Evolutionary conservation across 805 yeast genomes (phyloP).

Genomic region (Candida germanica): DNA sequence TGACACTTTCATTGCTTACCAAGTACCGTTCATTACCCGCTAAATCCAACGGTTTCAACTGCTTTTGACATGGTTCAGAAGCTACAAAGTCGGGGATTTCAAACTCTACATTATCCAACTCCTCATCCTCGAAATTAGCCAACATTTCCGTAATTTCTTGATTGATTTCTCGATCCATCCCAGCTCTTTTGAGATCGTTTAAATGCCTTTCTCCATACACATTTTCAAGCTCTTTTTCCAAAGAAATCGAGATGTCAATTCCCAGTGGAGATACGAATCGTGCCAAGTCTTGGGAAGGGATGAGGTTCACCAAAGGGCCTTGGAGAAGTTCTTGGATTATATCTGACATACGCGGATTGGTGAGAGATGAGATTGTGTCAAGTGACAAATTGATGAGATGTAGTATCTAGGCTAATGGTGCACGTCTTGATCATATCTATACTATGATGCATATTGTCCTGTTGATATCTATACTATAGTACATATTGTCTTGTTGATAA

Average conservation of each 20-base stretch:
- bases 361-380: too few relatives aligned
- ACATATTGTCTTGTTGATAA: too few relatives aligned
- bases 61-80: background rate
- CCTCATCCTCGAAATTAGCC: conserved; percentile 5
- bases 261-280: conserved; percentile 1
- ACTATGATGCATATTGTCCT: too few relatives aligned
- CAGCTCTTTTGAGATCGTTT: background rate
- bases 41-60: background rate
- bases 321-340: conserved; percentile 5
- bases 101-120: background rate
- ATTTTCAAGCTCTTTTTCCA: conserved; percentile 1
- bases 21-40: conserved; percentile 6
- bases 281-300: conserved; percentile 9
- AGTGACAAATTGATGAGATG: too few relatives aligned
- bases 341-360: too few relatives aligned
- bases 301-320: conserved; percentile 8
- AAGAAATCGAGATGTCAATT: background rate
- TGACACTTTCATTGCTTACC: conserved; percentile 1
- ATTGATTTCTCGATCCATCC: conserved; percentile 1
- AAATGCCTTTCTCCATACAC: conserved; percentile 2
- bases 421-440: too few relatives aligned
- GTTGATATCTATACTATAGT: too few relatives aligned
- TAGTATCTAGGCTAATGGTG: too few relatives aligned
- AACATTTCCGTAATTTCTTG: background rate
- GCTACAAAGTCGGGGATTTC: background rate